Evolutionary conservation across 371 early-diverging fungal genomes (phyloP).

Genomic region (Zychaea mexicana): DNA sequence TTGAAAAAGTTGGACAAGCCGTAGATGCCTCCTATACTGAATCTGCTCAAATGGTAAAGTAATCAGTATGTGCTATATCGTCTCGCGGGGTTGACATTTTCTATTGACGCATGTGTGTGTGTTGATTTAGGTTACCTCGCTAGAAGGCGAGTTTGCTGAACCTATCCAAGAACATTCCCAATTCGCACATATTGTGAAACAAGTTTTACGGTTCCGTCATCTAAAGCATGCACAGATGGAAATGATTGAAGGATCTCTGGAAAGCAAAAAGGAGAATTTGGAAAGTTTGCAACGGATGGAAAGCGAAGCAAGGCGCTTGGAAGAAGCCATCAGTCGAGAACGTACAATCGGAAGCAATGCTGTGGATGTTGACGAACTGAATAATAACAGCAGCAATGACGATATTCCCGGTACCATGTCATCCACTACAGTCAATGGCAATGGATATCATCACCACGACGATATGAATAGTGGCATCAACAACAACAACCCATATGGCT

Average conservation of each 20-base stretch:
- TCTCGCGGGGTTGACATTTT: too few relatives aligned
- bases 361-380: conserved; percentile 32
- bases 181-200: conserved; percentile 84
- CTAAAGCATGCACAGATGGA: conserved; percentile 89
- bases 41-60: conserved; percentile 66
- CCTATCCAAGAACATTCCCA: conserved; percentile 89
- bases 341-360: conserved; percentile 36
- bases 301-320: conserved; percentile 82
- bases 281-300: conserved; percentile 77
- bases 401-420: not conserved
- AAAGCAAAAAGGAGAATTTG: conserved; percentile 67
- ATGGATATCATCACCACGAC: not conserved
- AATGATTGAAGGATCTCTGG: conserved; percentile 69
- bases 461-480: not conserved
- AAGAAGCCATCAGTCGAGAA: conserved; percentile 69
- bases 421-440: too few relatives aligned
- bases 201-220: conserved; percentile 81
- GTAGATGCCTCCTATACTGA: conserved; percentile 83
- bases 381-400: not conserved
- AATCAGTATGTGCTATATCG: not conserved
- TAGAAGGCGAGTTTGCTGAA: conserved; percentile 84
- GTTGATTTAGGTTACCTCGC: conserved; percentile 24
- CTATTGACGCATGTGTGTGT: too few relatives aligned
- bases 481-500: not conserved
- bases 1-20: conserved; percentile 91